Conservation (phyloP, 2,329 filamentous ascomycete genomes). For the Neonectria sp. region DNA sequence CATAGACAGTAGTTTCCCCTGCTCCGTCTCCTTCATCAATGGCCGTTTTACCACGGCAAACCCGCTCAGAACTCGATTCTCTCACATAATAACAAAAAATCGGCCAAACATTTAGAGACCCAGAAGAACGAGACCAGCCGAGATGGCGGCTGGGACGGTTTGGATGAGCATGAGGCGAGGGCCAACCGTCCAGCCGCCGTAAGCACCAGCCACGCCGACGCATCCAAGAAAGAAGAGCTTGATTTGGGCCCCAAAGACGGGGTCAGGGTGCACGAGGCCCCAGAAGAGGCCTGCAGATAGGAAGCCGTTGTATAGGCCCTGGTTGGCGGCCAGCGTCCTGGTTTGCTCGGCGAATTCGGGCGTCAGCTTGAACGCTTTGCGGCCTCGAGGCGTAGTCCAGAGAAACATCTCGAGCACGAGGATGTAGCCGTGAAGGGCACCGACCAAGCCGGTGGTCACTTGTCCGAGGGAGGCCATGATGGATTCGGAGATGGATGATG, state of each 20-base stretch:
- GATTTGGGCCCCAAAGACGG: conserved; percentile 60
- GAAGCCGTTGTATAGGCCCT: conserved; percentile 69
- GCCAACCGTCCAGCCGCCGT: conserved; percentile 60
- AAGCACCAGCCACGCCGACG: conserved; percentile 61
- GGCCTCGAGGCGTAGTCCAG: conserved; percentile 63
- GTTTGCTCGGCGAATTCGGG: conserved; percentile 63
- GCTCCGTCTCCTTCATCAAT: not conserved
- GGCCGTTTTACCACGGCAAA: not conserved
- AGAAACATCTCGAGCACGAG: conserved; percentile 65
- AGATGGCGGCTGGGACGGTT: conserved; percentile 50
- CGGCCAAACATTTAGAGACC: conserved; percentile 32
- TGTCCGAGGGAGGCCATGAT: conserved; percentile 54
- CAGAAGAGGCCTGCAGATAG: conserved; percentile 65
- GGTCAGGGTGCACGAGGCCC: conserved; percentile 62
- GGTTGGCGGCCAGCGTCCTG: conserved; percentile 63
- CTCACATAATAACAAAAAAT: too few relatives aligned
- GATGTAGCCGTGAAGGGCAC: conserved; percentile 64
- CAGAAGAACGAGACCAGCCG: conserved; percentile 49
- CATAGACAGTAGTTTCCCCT: not conserved
- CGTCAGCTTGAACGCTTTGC: conserved; percentile 60
- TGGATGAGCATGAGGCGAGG: conserved; percentile 62
- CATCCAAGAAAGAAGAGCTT: conserved; percentile 64
- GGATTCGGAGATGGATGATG: not conserved
- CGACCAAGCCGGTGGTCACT: conserved; percentile 56
- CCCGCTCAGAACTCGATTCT: not conserved